A percentile compares a stretch with the other conserved stretches of the same genome.
Evolutionary conservation across 257 asterid genomes (phyloP).

Genomic region (Lantana camara): DNA sequence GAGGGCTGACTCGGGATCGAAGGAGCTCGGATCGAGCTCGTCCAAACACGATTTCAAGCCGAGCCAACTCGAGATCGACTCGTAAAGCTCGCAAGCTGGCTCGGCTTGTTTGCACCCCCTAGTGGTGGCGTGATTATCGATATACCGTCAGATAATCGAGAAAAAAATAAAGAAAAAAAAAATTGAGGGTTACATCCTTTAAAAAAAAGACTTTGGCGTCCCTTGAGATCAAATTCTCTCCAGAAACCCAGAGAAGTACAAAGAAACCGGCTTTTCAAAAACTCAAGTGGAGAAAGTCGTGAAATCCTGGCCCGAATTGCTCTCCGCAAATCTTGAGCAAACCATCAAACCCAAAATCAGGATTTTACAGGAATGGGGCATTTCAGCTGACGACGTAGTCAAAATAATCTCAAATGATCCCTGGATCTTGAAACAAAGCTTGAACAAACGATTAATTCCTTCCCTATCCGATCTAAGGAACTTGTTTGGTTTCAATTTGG

Average conservation of each 20-base stretch:
- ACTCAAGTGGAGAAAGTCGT: constrained; percentile 30
- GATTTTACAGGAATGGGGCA: constrained; percentile 16
- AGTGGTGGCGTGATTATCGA: no score
- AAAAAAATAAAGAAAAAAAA: no score
- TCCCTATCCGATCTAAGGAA: constrained; percentile 20
- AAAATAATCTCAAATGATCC: constrained; percentile 30
- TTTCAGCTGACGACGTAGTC: constrained; percentile 15
- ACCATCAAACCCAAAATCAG: constrained; percentile 28
- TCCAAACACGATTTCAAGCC: no score
- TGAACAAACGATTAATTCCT: constrained; percentile 10
- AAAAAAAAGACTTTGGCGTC: no score
- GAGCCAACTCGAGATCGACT: no score
- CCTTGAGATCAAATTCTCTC: no score
- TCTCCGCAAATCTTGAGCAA: constrained; percentile 22
- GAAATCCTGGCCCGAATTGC: constrained; percentile 17
- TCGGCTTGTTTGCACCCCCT: no score
- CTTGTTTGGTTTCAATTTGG: not conserved
- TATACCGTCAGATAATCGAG: no score
- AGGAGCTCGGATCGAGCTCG: no score
- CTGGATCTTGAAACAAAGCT: constrained; percentile 16
- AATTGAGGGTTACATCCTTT: no score
- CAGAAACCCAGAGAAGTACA: not conserved
- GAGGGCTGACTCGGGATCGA: no score
- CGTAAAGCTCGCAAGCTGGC: no score
- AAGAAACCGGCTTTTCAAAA: constrained; percentile 29